Evolutionary conservation across 2,329 filamentous ascomycete genomes (phyloP), one percentile per base, ranked within the genome.

Genomic region (Trichoderma hamatum): DNA sequence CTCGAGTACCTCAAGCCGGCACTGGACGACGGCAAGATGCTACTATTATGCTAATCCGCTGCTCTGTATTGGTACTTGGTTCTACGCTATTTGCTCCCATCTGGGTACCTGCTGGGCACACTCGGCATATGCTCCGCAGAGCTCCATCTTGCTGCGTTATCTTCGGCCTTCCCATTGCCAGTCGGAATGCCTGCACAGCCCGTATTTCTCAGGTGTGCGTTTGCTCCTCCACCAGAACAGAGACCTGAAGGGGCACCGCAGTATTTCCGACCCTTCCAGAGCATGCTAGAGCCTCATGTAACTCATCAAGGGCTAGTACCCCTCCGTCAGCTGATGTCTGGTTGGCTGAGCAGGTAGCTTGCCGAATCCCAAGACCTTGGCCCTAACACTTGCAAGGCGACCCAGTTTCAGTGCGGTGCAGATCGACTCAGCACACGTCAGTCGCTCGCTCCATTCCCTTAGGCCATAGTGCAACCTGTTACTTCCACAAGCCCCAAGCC

Each of bases 401-500:
- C 49, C 63, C 64, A 24, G 68, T 67, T 62, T 70, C 64, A 61
- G 61, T 39, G 21, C 49, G 61, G 43, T 32, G 39, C 62, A 54
- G 67, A 69, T 69, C 67, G 61, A 69, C 55, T 66, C 61, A 66
- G 67, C 69, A 71, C 70, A 70, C 69, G 68, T 72, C 70, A 70
- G 54, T 69, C 55, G 49, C 65, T 70, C 61, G 66, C 63, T 69
- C 68, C 61, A 67, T 60, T 72, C 62, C 60, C 68, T 68, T 67
- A 43, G 39, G 66, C 72, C 69, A 70, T 24, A 65, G 62, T 69
- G 68, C 54, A 66, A 69, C 61, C 49, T 69, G 68, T 59, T 69
- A 61, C 68, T 69, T 74, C 75, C 76, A 71, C 73, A 68, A 73
- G 52, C 73, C 73, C 75, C 73, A 75, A 76, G 76, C 76, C 75